Evolutionary conservation across 2,329 filamentous ascomycete species (phyloP), one percentile per base, ranked within the genome.

Genomic region (Colletotrichum sp.): DNA sequence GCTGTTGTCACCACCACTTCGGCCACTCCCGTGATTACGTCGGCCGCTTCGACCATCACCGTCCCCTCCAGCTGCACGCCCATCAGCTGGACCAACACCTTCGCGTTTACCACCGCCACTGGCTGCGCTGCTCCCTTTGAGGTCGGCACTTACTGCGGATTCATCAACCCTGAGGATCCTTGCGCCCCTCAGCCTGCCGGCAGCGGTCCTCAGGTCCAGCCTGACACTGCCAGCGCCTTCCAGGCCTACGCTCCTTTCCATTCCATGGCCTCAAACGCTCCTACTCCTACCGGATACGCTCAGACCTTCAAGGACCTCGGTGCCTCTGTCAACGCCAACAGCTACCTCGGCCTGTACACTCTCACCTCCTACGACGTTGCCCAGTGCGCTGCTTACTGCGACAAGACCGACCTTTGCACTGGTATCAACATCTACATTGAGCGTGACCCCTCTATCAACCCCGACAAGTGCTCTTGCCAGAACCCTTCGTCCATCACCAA

Each of bases 391-490:
- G 34, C 36, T 43, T 30, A 28, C 16, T 76, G 74, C 48, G 74
- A 76, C 58, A 65, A 16, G 55, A 69, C 70, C 16, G 15, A 28
- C 13, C 58, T 76, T 13, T 76, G 74, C 74, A 76, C 74, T 6
- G 74, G 64, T 10, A 75, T 75, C 64, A 75, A 75, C 63, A 73
- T 75, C 55, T 75, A 75, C 43, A 34, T 75, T 18, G 73, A 75
- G 73, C 73, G 73, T n/a, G 73, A 75, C 57, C 73, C 73, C 21
- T 73, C 73, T n/a, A 73, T 73, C 57, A 75, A 75, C 69, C 73
- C 73, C 7, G n/a, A 18, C 5, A 26, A 32, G n/a, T 75, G 73
- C 36, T 67, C 69, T 7, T 75, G 73, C 73, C 52, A 30, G 12
- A 73, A 73, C 73, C 73, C 73, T n/a, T 5, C 63, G 2, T 75